Percentiles rank a stretch among this genome's conserved stretches.
phyloP scores from a whole-genome alignment of 306 rosid species.

The Neltuma alba region DNA sequence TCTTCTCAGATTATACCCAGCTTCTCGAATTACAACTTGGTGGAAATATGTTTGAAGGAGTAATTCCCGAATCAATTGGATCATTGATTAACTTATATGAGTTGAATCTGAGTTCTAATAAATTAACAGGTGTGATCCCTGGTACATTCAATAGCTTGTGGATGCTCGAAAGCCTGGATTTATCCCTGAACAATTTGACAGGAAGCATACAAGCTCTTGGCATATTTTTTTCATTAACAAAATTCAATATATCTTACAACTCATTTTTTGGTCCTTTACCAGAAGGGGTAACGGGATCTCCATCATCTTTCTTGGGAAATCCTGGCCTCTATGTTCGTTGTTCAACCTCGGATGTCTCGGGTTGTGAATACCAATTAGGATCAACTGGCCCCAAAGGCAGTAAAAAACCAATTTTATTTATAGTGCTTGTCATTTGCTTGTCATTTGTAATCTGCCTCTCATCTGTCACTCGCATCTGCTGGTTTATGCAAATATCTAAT shows the following conservation, averaged over 20 bases:
- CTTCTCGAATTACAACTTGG: constrained; percentile 62
- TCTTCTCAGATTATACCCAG: constrained; percentile 48
- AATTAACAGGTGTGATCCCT: constrained; percentile 70
- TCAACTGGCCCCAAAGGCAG: constrained; percentile 32
- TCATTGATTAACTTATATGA: constrained; percentile 48
- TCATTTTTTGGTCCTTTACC: constrained; percentile 69
- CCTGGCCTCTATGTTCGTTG: constrained; percentile 66
- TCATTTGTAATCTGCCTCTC: too few species aligned
- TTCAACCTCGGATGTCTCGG: too few species aligned
- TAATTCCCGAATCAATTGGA: constrained; percentile 66
- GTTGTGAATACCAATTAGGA: constrained; percentile 45
- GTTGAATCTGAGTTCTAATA: constrained; percentile 75
- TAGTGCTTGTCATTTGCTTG: constrained; percentile 41
- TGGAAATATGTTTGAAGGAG: constrained; percentile 67
- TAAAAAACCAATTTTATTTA: constrained; percentile 44
- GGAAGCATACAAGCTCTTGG: constrained; percentile 58
- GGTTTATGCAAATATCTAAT: neutral
- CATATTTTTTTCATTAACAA: constrained; percentile 44
- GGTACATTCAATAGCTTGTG: too few species aligned
- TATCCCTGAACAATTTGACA: constrained; percentile 77
- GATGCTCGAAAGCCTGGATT: constrained; percentile 50
- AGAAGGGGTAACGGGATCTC: constrained; percentile 38
- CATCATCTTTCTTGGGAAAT: constrained; percentile 62
- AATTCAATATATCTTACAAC: constrained; percentile 67
- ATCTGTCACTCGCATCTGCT: constrained; percentile 29